Conservation (phyloP, 768 basidiomycete genomes). For the Trametes coccinea region DNA sequence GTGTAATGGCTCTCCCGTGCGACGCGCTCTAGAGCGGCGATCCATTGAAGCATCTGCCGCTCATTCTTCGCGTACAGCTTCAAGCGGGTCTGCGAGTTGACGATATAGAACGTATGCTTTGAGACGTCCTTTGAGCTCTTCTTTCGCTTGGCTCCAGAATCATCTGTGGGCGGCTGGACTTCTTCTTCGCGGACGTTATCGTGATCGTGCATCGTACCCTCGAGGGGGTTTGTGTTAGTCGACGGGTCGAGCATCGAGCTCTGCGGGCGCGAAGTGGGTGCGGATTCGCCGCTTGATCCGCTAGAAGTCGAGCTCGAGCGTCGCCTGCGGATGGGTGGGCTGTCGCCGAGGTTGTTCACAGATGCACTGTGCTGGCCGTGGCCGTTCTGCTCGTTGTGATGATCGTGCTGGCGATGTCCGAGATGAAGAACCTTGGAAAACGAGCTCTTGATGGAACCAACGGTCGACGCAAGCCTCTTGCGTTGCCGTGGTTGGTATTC, state of each 20-base stretch:
- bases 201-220: slow-evolving; percentile 24
- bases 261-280: slow-evolving; percentile 35
- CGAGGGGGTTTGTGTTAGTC: slow-evolving; percentile 65
- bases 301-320: slow-evolving; percentile 24
- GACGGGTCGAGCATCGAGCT: slow-evolving; percentile 79
- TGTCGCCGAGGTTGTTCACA: slow-evolving; percentile 2
- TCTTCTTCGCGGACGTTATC: slow-evolving; percentile 25
- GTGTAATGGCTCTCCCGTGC: slow-evolving; percentile 77
- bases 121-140: slow-evolving; percentile 63
- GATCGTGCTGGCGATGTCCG: not conserved
- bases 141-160: slow-evolving; percentile 41
- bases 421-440: slow-evolving; percentile 49
- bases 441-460: slow-evolving; percentile 50
- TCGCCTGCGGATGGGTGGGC: slow-evolving; percentile 2
- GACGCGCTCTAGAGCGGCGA: slow-evolving; percentile 84
- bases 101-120: slow-evolving; percentile 92
- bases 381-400: not conserved
- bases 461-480: slow-evolving; percentile 37
- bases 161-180: slow-evolving; percentile 34
- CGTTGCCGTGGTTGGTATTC: slow-evolving; percentile 15
- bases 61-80: slow-evolving; percentile 89
- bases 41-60: slow-evolving; percentile 98
- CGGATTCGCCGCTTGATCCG: slow-evolving; percentile 37
- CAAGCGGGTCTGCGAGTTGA: slow-evolving; percentile 86
- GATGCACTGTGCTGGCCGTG: slow-evolving; percentile 2